These are phyloP conservation scores for Colletotrichum sp. DNA, from an alignment of 2,329 filamentous ascomycete species.

Conservation along the genomic window DNA sequence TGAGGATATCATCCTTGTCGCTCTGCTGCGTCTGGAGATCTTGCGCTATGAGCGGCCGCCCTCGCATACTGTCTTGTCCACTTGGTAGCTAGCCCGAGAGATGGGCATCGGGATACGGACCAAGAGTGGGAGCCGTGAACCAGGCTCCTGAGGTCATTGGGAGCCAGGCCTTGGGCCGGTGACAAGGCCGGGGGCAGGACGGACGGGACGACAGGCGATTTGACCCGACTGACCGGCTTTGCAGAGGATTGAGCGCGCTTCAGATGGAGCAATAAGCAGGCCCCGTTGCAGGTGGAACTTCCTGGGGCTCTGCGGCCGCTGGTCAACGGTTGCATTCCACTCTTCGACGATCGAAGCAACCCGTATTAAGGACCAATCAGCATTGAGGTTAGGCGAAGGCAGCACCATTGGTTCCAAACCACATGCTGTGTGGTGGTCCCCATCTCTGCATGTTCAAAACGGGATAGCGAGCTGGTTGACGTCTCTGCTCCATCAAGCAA, in stretches of 20 bases:
- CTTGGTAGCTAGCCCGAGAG: neutral
- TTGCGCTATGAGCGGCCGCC: neutral
- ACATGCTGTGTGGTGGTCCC: neutral
- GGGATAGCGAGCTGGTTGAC: neutral
- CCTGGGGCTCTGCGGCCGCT: constrained; percentile 10
- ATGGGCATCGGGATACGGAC: neutral
- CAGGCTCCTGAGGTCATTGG: neutral
- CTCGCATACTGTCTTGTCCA: neutral
- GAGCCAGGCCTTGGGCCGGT: neutral
- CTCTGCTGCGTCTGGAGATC: neutral
- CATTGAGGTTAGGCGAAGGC: neutral
- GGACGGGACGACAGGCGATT: neutral
- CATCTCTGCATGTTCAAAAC: neutral
- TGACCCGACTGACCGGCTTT: constrained; percentile 5
- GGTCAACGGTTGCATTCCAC: neutral
- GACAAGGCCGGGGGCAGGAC: neutral
- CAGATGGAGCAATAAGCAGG: neutral
- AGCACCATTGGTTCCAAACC: neutral
- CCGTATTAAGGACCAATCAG: constrained; percentile 2
- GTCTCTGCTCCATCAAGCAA: neutral
- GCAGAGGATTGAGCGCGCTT: neutral
- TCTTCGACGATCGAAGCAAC: neutral
- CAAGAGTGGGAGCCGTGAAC: neutral
- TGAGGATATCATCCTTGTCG: neutral
- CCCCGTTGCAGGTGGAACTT: neutral